phyloP scores from a whole-genome alignment of 352 stramenopile genomes.

The Phytophthora chlamydospora region DNA sequence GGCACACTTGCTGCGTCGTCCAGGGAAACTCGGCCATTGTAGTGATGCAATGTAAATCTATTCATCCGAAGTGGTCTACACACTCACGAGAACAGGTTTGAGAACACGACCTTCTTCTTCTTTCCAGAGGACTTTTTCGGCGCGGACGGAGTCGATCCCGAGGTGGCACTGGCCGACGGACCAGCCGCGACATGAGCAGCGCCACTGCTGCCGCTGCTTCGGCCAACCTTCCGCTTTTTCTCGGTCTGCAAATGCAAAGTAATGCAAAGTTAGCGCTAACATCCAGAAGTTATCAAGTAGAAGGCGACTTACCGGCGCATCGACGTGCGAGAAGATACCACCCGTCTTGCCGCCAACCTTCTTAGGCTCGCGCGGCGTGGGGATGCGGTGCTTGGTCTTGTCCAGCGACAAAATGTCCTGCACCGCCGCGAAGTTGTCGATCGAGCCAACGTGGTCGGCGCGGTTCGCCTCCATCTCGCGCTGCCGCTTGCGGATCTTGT shows the following conservation, averaged over 20 bases:
- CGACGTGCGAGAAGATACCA: constrained; percentile 85
- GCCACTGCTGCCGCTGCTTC: constrained; percentile 11
- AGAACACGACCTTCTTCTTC: constrained; percentile 88
- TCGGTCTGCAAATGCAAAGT: constrained; percentile 41
- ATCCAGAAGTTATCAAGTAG: constrained; percentile 1
- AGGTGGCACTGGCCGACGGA: not conserved
- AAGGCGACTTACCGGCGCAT: constrained; percentile 50
- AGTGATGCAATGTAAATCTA: constrained; percentile 24
- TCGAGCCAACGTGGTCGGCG: constrained; percentile 76
- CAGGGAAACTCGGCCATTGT: not conserved
- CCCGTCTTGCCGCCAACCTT: constrained; percentile 77
- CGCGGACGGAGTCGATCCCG: not conserved
- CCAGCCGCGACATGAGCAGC: constrained; percentile 3
- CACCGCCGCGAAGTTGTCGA: constrained; percentile 88
- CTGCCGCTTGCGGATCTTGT: constrained; percentile 89
- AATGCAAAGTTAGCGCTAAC: constrained; percentile 9
- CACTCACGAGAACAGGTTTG: constrained; percentile 67
- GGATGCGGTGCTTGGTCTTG: constrained; percentile 76
- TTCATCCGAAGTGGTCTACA: constrained; percentile 12
- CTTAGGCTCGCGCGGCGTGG: constrained; percentile 49
- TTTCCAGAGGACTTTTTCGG: constrained; percentile 40
- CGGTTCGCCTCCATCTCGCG: constrained; percentile 80
- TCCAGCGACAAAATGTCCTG: constrained; percentile 79
- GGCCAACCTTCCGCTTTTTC: constrained; percentile 65
- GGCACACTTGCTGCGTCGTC: too few species aligned